Evolutionary conservation across 306 rosid species (phyloP).

Genomic region (Inga leiocalycina): DNA sequence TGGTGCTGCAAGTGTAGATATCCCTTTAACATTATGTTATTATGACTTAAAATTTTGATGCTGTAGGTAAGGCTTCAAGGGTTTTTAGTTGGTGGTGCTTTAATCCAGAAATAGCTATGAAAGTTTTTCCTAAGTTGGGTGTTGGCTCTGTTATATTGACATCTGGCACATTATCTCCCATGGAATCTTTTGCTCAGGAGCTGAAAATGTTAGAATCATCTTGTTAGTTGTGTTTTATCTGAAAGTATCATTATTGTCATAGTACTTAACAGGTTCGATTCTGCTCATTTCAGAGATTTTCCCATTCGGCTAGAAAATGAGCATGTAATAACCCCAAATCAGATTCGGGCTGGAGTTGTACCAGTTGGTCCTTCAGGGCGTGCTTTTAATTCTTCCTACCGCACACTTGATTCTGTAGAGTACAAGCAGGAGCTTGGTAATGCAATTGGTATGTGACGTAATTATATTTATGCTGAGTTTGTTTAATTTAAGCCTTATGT

Average conservation of each 20-base stretch:
- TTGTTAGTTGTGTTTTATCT: conserved; percentile 32
- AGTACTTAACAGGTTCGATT: conserved; percentile 33
- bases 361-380: conserved; percentile 87
- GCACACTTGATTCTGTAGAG: conserved; percentile 71
- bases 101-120: too few species aligned
- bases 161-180: conserved; percentile 91
- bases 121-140: too few species aligned
- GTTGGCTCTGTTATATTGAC: conserved; percentile 90
- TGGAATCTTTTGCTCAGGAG: conserved; percentile 93
- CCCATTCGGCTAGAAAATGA: conserved; percentile 92
- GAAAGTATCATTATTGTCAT: conserved; percentile 30
- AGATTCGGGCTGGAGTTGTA: conserved; percentile 98
- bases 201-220: conserved; percentile 68
- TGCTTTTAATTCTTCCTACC: conserved; percentile 87
- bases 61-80: conserved; percentile 78
- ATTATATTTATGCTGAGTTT: conserved; percentile 17
- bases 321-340: conserved; percentile 85
- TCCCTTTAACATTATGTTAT: conserved; percentile 32
- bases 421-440: conserved; percentile 94
- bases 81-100: conserved; percentile 97
- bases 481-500: conserved; percentile 24
- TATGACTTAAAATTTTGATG: conserved; percentile 31
- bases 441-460: conserved; percentile 75
- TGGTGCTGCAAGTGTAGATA: background rate
- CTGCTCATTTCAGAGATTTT: conserved; percentile 67